Evolutionary conservation across 768 basidiomycete genomes (phyloP).

Genomic region (Calocybe indica): DNA sequence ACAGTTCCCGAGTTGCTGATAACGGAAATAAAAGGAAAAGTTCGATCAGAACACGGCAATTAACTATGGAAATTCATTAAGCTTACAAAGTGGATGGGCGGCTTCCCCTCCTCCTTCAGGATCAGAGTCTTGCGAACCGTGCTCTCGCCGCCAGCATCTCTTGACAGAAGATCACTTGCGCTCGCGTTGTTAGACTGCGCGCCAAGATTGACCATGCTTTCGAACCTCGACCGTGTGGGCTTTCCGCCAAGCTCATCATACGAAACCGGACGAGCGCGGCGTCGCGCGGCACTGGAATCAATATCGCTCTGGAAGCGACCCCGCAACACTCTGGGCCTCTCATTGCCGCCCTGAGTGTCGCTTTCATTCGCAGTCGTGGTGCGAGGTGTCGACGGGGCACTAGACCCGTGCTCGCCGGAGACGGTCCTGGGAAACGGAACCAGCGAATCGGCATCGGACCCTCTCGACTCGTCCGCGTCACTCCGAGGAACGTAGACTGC

Average conservation of each 20-base stretch:
- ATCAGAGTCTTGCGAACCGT: constrained; percentile 64
- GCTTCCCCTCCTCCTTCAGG: constrained; percentile 76
- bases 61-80: background rate
- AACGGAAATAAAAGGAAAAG: background rate
- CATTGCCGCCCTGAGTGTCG: constrained; percentile 21
- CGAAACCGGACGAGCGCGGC: constrained; percentile 57
- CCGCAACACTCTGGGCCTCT: constrained; percentile 40
- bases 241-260: constrained; percentile 60
- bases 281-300: constrained; percentile 46
- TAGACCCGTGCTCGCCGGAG: constrained; percentile 44
- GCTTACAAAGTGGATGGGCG: constrained; percentile 78
- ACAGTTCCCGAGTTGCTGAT: constrained; percentile 94
- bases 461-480: constrained; percentile 24
- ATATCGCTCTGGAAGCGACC: constrained; percentile 73
- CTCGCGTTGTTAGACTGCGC: constrained; percentile 44
- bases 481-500: constrained; percentile 40
- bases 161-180: constrained; percentile 59
- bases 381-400: constrained; percentile 26
- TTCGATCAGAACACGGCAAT: constrained; percentile 1
- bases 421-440: constrained; percentile 65
- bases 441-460: constrained; percentile 29
- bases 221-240: constrained; percentile 57
- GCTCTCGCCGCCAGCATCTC: constrained; percentile 61
- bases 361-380: constrained; percentile 10
- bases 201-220: constrained; percentile 65